Base-by-base conservation (phyloP, 1,284 basidiomycete genomes). In the Phellopilus nigrolimitatus region DNA sequence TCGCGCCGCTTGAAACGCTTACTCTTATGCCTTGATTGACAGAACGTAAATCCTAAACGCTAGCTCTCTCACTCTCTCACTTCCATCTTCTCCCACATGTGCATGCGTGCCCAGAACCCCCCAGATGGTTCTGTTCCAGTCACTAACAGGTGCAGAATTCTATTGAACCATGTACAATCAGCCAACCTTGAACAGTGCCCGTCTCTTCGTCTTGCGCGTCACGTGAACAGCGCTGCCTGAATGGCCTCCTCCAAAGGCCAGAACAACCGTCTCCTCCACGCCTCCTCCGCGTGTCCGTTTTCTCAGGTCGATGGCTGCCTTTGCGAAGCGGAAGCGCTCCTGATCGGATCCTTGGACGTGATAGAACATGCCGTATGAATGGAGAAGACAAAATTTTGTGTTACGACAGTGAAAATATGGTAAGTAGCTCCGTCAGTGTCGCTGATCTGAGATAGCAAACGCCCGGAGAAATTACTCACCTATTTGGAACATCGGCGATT, bases 251-350 rank as follows among this genome's bases (percentile, higher is more conserved):
- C 84, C 86, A 68, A 92, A 89, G 30, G 88, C 88, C 55, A 93
- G 74, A 43, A 94, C 91, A 33, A 92, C 90, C 17, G 85, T 88
- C 70, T 93, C 91, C 66, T 85, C 84, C 52, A 78, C 77, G 55
- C 80, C 79, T 53, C 72, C 67, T 39, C 78, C 80, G 52, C 78
- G 77, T 48, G 80, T 80, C 56, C 73, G 75, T 67, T 90, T 93
- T 58, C 91, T 77, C 61, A 84, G 62, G 59, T 90, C 86, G 62
- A 93, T 87, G 8, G 82, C 88, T 57, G 90, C 87, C 68, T 93
- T 93, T 9, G 90, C 88, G 67, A 93, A 94, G 61, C 84, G 86
- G 71, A 92, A 94, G 45, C 91, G 82, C 54, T 82, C 79, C 64
- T 92, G 90, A 68, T 88, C 88, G 54, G 86, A 80, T 38, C 85